These are phyloP conservation scores for Trametes meyenii DNA, from an alignment of 768 basidiomycete species.

Conservation along the genomic window DNA sequence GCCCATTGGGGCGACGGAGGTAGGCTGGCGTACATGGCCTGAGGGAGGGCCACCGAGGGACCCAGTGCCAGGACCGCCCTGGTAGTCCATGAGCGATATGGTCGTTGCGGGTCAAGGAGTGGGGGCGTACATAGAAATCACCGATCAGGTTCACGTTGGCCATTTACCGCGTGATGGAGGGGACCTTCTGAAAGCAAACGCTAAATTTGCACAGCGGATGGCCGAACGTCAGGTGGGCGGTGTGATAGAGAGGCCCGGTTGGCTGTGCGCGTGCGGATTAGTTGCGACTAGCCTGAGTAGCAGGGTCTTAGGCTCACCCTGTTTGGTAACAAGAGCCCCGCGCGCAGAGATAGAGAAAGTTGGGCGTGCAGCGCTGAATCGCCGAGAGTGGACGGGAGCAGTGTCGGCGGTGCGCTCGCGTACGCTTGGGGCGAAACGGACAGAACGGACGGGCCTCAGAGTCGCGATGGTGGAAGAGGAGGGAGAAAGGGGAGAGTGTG, in stretches of 20 bases:
- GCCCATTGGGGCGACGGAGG: not conserved
- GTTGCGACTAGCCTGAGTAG: slow-evolving; percentile 3
- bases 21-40: slow-evolving; percentile 21
- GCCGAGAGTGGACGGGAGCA: not conserved
- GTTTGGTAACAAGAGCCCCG: slow-evolving; percentile 5
- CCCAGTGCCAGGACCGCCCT: slow-evolving; percentile 28
- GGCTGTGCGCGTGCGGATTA: slow-evolving; percentile 2
- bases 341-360: not conserved
- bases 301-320: slow-evolving; percentile 3
- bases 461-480: slow-evolving; percentile 21
- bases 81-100: slow-evolving; percentile 17
- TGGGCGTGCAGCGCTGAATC: not conserved
- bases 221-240: slow-evolving; percentile 17
- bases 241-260: slow-evolving; percentile 8
- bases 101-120: slow-evolving; percentile 11
- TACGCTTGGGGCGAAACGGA: not conserved
- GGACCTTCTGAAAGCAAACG: not conserved
- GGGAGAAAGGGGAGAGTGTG: slow-evolving; percentile 5
- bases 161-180: not conserved
- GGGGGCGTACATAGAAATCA: slow-evolving; percentile 17
- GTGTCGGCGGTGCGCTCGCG: slow-evolving; percentile 5
- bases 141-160: slow-evolving; percentile 4
- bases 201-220: slow-evolving; percentile 9
- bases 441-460: not conserved
- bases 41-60: slow-evolving; percentile 27